Conservation (phyloP, 306 rosid species). For the Begonia peltatifolia region DNA sequence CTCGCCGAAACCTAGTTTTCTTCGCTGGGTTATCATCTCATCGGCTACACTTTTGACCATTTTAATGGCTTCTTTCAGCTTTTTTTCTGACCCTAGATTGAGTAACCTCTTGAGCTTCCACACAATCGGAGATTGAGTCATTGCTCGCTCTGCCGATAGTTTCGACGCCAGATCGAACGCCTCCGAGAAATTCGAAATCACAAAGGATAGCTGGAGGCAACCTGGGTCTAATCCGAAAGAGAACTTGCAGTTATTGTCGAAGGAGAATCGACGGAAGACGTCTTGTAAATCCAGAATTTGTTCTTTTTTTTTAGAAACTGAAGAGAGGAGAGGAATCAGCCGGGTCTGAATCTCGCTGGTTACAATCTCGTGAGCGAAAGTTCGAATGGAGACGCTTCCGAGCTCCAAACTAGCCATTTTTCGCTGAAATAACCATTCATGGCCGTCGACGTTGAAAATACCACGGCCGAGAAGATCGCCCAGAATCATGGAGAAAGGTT, state of each 20-base stretch:
- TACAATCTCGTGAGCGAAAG: constrained; percentile 41
- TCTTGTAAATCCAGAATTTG: constrained; percentile 50
- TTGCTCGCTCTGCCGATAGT: constrained; percentile 59
- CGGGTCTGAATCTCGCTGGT: constrained; percentile 28
- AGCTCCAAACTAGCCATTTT: constrained; percentile 73
- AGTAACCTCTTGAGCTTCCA: constrained; percentile 52
- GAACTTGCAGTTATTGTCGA: constrained; percentile 57
- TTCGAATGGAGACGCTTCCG: constrained; percentile 47
- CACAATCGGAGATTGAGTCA: constrained; percentile 32
- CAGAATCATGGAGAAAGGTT: constrained; percentile 50
- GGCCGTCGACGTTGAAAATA: constrained; percentile 77
- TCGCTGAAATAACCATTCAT: constrained; percentile 57
- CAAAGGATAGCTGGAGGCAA: constrained; percentile 36
- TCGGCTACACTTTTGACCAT: constrained; percentile 27
- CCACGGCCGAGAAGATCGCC: constrained; percentile 81
- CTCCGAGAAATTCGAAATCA: constrained; percentile 23
- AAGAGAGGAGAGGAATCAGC: constrained; percentile 25
- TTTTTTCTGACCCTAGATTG: constrained; percentile 48
- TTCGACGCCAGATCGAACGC: constrained; percentile 52
- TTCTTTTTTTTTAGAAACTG: not conserved
- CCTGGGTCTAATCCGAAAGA: constrained; percentile 81
- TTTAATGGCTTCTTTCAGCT: constrained; percentile 29
- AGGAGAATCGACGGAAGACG: constrained; percentile 52
- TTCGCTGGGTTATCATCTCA: constrained; percentile 26
- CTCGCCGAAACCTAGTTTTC: constrained; percentile 11